Conservation (phyloP, 2,329 filamentous ascomycete species). For the Sordariomycetes sp. region DNA sequence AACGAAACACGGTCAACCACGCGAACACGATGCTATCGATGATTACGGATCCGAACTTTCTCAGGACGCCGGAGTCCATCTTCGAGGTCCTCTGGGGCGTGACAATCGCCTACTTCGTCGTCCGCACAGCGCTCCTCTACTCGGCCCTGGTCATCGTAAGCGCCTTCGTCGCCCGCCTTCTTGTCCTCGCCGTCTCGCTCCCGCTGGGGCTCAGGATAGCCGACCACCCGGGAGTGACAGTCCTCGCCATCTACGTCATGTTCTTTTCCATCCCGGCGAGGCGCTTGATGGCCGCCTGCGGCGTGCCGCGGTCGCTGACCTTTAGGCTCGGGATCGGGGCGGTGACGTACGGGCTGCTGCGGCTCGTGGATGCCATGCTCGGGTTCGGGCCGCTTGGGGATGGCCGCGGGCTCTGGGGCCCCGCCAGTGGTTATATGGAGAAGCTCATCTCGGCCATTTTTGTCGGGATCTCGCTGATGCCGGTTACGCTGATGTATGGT, state of each 20-base stretch:
- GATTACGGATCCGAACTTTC: constrained; percentile 9
- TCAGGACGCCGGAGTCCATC: constrained; percentile 20
- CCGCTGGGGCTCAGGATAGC: constrained; percentile 2
- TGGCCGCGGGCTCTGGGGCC: not conserved
- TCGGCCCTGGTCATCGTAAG: constrained; percentile 16
- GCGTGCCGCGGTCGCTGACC: not conserved
- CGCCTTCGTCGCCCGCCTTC: constrained; percentile 8
- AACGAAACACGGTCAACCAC: not conserved
- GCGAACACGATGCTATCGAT: not conserved
- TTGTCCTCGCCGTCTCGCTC: constrained; percentile 8
- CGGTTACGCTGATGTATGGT: not conserved
- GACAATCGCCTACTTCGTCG: constrained; percentile 21
- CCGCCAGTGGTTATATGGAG: not conserved
- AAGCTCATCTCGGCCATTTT: not conserved
- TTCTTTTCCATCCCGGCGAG: not conserved
- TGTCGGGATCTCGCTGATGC: not conserved
- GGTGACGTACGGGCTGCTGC: not conserved
- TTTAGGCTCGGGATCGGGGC: constrained; percentile 2
- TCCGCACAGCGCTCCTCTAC: constrained; percentile 19
- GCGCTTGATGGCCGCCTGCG: not conserved
- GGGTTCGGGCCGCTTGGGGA: not conserved
- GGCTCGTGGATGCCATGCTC: not conserved
- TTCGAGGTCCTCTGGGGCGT: constrained; percentile 26
- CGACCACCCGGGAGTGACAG: constrained; percentile 2
- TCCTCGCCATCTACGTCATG: not conserved